A percentile compares a stretch with the other conserved stretches of the same genome.
Evolutionary conservation across 2,329 filamentous ascomycete genomes (phyloP).

Genomic region (Fusarium verrucosum): DNA sequence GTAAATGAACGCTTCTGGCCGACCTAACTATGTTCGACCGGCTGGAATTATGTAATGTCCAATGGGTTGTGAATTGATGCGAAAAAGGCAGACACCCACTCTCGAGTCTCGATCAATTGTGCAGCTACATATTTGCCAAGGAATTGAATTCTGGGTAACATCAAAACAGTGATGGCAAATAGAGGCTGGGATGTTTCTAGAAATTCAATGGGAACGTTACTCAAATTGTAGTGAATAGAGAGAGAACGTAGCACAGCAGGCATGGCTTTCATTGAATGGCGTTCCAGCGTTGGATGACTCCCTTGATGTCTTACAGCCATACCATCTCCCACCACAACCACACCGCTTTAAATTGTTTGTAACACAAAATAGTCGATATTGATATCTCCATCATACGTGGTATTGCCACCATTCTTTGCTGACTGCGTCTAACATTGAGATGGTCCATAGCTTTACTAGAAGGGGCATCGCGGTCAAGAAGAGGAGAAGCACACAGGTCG

Average conservation of each 20-base stretch:
- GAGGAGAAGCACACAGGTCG: not conserved
- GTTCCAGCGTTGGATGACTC: slow-evolving; percentile 23
- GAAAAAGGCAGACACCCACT: not conserved
- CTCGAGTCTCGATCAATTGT: not conserved
- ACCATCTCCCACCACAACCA: slow-evolving; percentile 6
- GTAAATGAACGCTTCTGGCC: not conserved
- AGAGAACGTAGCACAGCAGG: slow-evolving; percentile 6
- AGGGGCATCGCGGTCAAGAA: not conserved
- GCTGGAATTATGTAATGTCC: not conserved
- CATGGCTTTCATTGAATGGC: slow-evolving; percentile 1
- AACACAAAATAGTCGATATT: not conserved
- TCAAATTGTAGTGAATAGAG: not conserved
- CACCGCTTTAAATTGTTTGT: slow-evolving; percentile 19
- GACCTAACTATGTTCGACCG: not conserved
- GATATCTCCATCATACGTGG: not conserved
- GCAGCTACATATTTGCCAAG: not conserved
- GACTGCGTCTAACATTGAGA: not conserved
- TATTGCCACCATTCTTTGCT: not conserved
- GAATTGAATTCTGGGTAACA: not conserved
- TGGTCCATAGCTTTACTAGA: too few relatives aligned
- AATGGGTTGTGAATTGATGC: not conserved
- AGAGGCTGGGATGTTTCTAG: not conserved
- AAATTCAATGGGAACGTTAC: not conserved
- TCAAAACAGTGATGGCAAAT: too few relatives aligned
- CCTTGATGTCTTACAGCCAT: slow-evolving; percentile 31